Evolutionary conservation across 208 protist genomes (phyloP), one percentile per base, ranked within the genome.

Genomic region (Trypanosomatidae sp.): DNA sequence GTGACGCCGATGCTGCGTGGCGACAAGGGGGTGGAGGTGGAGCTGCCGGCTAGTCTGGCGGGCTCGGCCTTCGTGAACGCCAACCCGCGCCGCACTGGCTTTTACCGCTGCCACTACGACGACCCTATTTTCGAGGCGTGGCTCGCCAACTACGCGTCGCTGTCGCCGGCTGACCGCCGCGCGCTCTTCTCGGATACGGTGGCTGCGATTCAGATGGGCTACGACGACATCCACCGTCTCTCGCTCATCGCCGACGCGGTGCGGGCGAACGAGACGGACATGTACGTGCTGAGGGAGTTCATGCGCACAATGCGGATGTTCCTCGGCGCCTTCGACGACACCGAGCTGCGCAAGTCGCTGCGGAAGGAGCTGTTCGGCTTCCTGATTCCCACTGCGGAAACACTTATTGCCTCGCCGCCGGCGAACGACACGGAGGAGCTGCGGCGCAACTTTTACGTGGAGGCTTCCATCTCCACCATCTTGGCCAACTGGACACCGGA

Each of bases 131-230:
- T n/a, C n/a, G n/a, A n/a, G n/a, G n/a, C n/a, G n/a, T n/a, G n/a
- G n/a, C n/a, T n/a, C 19, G 30, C 69, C 15, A 64, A 80, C 62
- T 95, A 91, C 80, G 7, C 60, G 12, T 56, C 60, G 67, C 85
- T 97, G 33, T 66, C 68, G 9, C 36, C 77, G 4, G 73, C 78
- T 1, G 88, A 97, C 70, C 84, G 84, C 30, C 72, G 82, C 52
- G 83, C 80, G 10, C 79, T 97, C 68, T 85, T 97, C 47, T 79
- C 89, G 6, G 92, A 97, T 75, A 95, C 89, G 7, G 17, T 87
- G 46, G 90, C 90, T 3, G 76, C 82, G 12, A 81, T 95, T 41
- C 80, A 85, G 25, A 94, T 93, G 87, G 92, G 92, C n/a, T 81
- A 87, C 73, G 79, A 89, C 25, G 90, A 93, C 72, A 55, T 90